A percentile compares a stretch with the other conserved stretches of the same genome.
These are phyloP conservation scores for Cladosporium sp. DNA, from an alignment of 2,329 filamentous ascomycete genomes.

Conservation along the genomic window DNA sequence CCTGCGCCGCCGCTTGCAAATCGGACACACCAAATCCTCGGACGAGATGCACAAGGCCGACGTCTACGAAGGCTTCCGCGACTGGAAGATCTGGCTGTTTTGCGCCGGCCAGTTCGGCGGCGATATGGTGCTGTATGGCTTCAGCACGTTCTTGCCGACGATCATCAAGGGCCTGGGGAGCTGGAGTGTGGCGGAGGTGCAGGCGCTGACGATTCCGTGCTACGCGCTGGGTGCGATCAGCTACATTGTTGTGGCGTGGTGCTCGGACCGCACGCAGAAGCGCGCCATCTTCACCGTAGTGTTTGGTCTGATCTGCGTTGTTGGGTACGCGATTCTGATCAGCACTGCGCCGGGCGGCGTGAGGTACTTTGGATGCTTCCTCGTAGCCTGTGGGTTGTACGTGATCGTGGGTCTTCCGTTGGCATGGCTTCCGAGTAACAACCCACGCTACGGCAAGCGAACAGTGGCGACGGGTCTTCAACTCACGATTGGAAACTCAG, in stretches of 20 bases:
- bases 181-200: slow-evolving; percentile 65
- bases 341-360: slow-evolving; percentile 60
- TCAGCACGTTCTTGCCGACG: slow-evolving; percentile 74
- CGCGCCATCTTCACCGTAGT: slow-evolving; percentile 65
- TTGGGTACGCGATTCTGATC: slow-evolving; percentile 59
- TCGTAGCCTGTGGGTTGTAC: slow-evolving; percentile 13
- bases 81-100: slow-evolving; percentile 76
- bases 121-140: slow-evolving; percentile 77
- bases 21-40: slow-evolving; percentile 41
- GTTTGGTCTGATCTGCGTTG: slow-evolving; percentile 58
- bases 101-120: slow-evolving; percentile 69
- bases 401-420: slow-evolving; percentile 17
- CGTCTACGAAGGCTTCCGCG: slow-evolving; percentile 65
- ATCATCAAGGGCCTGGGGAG: slow-evolving; percentile 67
- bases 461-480: slow-evolving; percentile 72
- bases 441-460: slow-evolving; percentile 73
- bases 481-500: slow-evolving; percentile 67
- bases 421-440: slow-evolving; percentile 56
- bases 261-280: slow-evolving; percentile 67
- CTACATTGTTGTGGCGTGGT: slow-evolving; percentile 65
- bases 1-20: slow-evolving; percentile 51
- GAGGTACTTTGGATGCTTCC: slow-evolving; percentile 59
- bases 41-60: slow-evolving; percentile 61
- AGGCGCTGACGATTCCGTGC: slow-evolving; percentile 76
- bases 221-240: slow-evolving; percentile 70